Base-by-base conservation (phyloP, 176 grass and related monocot species). In the Poa pratensis region DNA sequence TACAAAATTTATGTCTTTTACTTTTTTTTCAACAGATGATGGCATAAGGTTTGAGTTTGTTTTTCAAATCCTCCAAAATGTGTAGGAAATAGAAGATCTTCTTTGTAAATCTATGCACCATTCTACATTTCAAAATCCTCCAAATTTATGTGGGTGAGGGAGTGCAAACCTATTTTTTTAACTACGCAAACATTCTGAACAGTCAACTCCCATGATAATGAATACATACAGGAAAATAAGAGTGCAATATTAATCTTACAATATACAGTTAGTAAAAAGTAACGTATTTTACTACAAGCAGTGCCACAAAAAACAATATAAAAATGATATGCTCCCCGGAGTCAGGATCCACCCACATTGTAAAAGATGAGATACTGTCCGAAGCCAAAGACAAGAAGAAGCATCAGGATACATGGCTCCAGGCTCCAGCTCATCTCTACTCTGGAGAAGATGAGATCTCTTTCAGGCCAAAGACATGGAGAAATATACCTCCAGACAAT, bases 321-420 rank as follows among this genome's bases (percentile, higher is more conserved):
- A 48, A 51, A 4, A 51, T 52, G 48, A 52, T 16, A 75, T 49
- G 39, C n/a, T 23, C 8, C 0, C 46, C 0, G 46, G 46, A 49
- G 45, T 32, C 4, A 32, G 9, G 57, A 51, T 87, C 58, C 78
- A 81, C 30, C 58, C 49, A 60, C 73, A 51, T 10, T 34, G 22
- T 34, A 71, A 79, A 54, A 48, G 9, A 7, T 30, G 46, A 60
- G 58, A 81, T 76, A 52, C 59, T 28, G 48, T 50, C 14, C 5
- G 48, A 15, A 30, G 32, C 35, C 73, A 48, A 73, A 78, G 45
- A 90, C 79, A 86, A 77, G 23, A 23, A 90, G 18, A 82, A 82
- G 23, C 7, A 72, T 78, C 46, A 79, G 19, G 30, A 75, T 66
- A 27, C 23, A 78, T 60, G 35, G 55, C 34, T 55, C n/a, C 63